Percentiles rank a stretch among this genome's conserved stretches.
Conservation (phyloP, 805 yeast genomes). For the Yamadazyma kitorensis region DNA sequence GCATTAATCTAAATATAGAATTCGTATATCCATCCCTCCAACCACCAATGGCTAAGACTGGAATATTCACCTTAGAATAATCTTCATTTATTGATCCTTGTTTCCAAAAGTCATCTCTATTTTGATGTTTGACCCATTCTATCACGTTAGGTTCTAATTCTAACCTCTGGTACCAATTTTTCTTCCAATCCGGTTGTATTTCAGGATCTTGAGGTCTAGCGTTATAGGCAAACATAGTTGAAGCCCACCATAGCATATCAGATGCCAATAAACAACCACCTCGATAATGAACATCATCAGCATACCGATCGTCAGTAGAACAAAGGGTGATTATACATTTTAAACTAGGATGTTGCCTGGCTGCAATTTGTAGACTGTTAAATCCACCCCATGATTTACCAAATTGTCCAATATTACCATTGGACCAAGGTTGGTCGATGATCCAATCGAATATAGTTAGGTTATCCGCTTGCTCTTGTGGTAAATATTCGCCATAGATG, state of each 20-base stretch:
- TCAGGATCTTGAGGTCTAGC: constrained; percentile 47
- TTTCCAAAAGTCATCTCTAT: constrained; percentile 46
- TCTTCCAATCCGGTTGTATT: constrained; percentile 40
- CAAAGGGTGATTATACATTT: constrained; percentile 42
- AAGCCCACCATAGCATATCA: constrained; percentile 52
- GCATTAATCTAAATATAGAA: constrained; percentile 43
- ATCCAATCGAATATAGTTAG: constrained; percentile 44
- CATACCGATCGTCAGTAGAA: constrained; percentile 47
- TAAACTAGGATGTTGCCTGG: constrained; percentile 45
- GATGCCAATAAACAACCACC: constrained; percentile 45
- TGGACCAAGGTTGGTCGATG: constrained; percentile 39
- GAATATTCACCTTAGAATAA: constrained; percentile 36
- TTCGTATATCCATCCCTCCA: constrained; percentile 49
- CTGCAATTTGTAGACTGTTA: constrained; percentile 45
- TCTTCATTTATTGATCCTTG: constrained; percentile 44
- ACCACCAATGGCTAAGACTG: constrained; percentile 45
- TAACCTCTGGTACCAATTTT: constrained; percentile 40
- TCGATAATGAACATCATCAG: constrained; percentile 49
- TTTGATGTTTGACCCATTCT: constrained; percentile 43
- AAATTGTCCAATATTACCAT: constrained; percentile 45
- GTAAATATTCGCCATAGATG: constrained; percentile 39
- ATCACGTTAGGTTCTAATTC: constrained; percentile 38
- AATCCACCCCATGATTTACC: constrained; percentile 52
- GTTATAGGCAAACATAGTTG: constrained; percentile 43
- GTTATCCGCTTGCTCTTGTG: constrained; percentile 44